A percentile compares a stretch with the other conserved stretches of the same genome.
Evolutionary conservation across 208 protist species (phyloP).

Genomic region (Trypanosoma melophagium): DNA sequence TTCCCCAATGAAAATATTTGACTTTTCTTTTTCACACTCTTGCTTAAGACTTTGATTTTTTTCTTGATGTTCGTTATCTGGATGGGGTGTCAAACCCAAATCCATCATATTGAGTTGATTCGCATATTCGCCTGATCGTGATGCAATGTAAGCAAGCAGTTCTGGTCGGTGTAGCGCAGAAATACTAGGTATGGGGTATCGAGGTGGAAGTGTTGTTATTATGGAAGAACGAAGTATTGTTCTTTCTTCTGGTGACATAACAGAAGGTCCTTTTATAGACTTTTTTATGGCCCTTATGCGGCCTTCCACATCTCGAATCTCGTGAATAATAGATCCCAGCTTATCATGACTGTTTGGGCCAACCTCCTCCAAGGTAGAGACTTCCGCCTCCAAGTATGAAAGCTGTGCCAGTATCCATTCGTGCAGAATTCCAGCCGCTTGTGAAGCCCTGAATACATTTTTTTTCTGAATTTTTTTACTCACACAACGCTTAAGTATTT

Average conservation of each 20-base stretch:
- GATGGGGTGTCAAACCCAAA: too few species aligned
- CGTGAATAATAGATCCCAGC: constrained; percentile 1
- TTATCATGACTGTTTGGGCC: background rate
- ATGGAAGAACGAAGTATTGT: constrained; percentile 17
- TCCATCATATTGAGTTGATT: background rate
- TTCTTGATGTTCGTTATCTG: too few species aligned
- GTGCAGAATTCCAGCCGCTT: constrained; percentile 33
- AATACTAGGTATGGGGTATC: background rate
- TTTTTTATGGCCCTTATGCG: background rate
- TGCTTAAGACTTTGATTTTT: too few species aligned
- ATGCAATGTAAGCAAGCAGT: constrained; percentile 9
- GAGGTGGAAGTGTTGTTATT: background rate
- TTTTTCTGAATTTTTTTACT: constrained; percentile 25
- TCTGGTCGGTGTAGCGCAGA: constrained; percentile 12
- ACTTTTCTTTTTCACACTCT: too few species aligned
- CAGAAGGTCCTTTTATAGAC: too few species aligned
- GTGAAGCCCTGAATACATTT: constrained; percentile 33
- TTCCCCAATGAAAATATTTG: too few species aligned
- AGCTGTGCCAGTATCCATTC: constrained; percentile 44
- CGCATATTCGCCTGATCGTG: background rate
- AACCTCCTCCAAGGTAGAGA: background rate
- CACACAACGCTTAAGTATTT: constrained; percentile 31
- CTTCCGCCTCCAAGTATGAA: constrained; percentile 16
- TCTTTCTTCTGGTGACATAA: constrained; percentile 1
- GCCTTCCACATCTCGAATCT: constrained; percentile 11